Conservation (phyloP, 176 grass and related monocot genomes). For the Urochloa ruziziensis region DNA sequence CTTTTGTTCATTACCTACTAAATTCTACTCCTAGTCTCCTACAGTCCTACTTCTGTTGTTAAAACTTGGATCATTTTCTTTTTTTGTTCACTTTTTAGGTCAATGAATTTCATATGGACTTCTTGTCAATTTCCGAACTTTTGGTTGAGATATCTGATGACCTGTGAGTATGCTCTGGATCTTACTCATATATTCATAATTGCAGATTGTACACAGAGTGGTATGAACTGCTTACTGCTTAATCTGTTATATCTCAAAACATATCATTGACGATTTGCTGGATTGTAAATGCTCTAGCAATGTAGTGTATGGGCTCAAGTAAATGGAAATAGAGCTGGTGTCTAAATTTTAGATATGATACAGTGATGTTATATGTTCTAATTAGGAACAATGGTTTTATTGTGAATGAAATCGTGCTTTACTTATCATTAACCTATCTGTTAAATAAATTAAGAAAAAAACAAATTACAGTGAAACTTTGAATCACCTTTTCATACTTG, state of each 20-base stretch:
- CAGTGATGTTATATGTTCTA: not conserved
- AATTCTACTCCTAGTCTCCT: not conserved
- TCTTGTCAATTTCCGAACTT: slow-evolving; percentile 91
- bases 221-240: not conserved
- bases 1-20: not conserved
- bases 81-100: slow-evolving; percentile 51
- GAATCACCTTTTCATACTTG: not conserved
- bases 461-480: not conserved
- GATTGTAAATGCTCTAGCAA: slow-evolving; percentile 10
- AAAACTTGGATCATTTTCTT: slow-evolving; percentile 5
- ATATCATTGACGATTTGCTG: not conserved
- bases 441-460: not conserved
- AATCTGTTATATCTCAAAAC: not conserved
- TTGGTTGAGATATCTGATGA: slow-evolving; percentile 96
- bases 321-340: not conserved
- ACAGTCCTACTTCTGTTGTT: not conserved
- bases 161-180: slow-evolving; percentile 69
- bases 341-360: not conserved
- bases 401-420: not conserved
- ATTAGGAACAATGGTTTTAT: slow-evolving; percentile 1
- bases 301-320: not conserved
- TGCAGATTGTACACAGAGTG: not conserved
- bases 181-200: slow-evolving; percentile 10
- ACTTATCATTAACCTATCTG: not conserved
- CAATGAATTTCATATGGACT: slow-evolving; percentile 95